phyloP scores from a whole-genome alignment of 2,329 filamentous ascomycete species.

The Erysiphe pulchra region DNA sequence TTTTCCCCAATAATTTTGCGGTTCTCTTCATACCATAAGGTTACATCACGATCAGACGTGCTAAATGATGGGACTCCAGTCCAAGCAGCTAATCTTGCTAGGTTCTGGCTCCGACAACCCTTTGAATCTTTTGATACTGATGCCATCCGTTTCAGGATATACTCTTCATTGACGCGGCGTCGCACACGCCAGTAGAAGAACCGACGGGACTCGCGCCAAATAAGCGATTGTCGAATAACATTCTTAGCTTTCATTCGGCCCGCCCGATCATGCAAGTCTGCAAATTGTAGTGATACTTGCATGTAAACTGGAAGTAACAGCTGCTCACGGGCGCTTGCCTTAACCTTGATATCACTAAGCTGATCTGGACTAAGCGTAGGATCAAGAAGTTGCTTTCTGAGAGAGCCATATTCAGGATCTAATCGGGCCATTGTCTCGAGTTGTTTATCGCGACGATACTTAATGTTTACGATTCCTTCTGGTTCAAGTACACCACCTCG shows the following conservation, averaged over 20 bases:
- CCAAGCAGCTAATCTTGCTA: slow-evolving; percentile 63
- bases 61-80: slow-evolving; percentile 54
- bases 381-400: slow-evolving; percentile 53
- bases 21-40: slow-evolving; percentile 92
- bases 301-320: slow-evolving; percentile 75
- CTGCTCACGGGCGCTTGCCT: slow-evolving; percentile 70
- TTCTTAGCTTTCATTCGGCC: slow-evolving; percentile 98
- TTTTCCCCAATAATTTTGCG: slow-evolving; percentile 58
- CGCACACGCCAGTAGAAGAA: slow-evolving; percentile 99
- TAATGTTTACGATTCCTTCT: slow-evolving; percentile 95
- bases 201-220: slow-evolving; percentile 71
- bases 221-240: slow-evolving; percentile 58
- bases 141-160: slow-evolving; percentile 76
- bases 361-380: slow-evolving; percentile 43
- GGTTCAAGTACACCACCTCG: slow-evolving; percentile 95
- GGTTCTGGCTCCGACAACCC: slow-evolving; percentile 34
- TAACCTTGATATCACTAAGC: slow-evolving; percentile 50
- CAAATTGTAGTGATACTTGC: slow-evolving; percentile 91
- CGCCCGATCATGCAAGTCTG: slow-evolving; percentile 86
- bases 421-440: slow-evolving; percentile 91
- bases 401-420: slow-evolving; percentile 56
- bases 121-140: slow-evolving; percentile 18
- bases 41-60: slow-evolving; percentile 56
- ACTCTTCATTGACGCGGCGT: slow-evolving; percentile 88
- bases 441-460: slow-evolving; percentile 93